Percentiles rank a stretch among this genome's conserved stretches.
phyloP scores from a whole-genome alignment of 352 stramenopile species.

The Globisporangium viniferum region DNA sequence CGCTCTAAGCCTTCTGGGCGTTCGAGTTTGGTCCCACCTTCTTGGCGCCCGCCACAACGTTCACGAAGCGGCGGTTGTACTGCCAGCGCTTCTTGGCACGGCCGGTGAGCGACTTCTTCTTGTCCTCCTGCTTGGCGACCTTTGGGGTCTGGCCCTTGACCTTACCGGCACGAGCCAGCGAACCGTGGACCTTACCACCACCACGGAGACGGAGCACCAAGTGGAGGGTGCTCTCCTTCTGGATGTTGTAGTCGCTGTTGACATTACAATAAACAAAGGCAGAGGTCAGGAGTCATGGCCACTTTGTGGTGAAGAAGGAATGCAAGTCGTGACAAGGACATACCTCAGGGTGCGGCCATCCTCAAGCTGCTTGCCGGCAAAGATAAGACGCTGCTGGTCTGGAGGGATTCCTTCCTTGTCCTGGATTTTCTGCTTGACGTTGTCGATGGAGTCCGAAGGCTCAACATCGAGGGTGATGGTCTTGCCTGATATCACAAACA shows the following conservation, averaged over 20 bases:
- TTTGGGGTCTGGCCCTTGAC: slow-evolving; percentile 99
- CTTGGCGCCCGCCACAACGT: slow-evolving; percentile 98
- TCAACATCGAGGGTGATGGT: slow-evolving; percentile 91
- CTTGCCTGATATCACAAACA: slow-evolving; percentile 45
- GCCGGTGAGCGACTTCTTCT: slow-evolving; percentile 96
- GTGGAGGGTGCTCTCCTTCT: slow-evolving; percentile 97
- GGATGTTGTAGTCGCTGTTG: slow-evolving; percentile 96
- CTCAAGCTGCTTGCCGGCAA: slow-evolving; percentile 90
- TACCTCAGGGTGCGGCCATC: slow-evolving; percentile 83
- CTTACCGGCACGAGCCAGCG: slow-evolving; percentile 99
- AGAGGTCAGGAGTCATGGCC: background rate
- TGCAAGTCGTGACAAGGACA: background rate
- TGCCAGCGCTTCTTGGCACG: slow-evolving; percentile 99
- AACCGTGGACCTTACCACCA: slow-evolving; percentile 99
- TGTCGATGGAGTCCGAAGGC: slow-evolving; percentile 90
- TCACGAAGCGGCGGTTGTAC: slow-evolving; percentile 99
- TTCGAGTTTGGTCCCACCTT: slow-evolving; percentile 98
- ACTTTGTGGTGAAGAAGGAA: background rate
- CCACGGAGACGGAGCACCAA: slow-evolving; percentile 93
- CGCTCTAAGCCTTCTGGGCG: slow-evolving; percentile 87
- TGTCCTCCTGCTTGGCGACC: slow-evolving; percentile 98
- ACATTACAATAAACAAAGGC: background rate
- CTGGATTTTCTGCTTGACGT: slow-evolving; percentile 95
- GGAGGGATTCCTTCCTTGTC: slow-evolving; percentile 91
- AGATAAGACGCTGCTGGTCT: slow-evolving; percentile 90